Evolutionary conservation across 2,329 filamentous ascomycete species (phyloP).

Genomic region (Cladorrhinum sp.): DNA sequence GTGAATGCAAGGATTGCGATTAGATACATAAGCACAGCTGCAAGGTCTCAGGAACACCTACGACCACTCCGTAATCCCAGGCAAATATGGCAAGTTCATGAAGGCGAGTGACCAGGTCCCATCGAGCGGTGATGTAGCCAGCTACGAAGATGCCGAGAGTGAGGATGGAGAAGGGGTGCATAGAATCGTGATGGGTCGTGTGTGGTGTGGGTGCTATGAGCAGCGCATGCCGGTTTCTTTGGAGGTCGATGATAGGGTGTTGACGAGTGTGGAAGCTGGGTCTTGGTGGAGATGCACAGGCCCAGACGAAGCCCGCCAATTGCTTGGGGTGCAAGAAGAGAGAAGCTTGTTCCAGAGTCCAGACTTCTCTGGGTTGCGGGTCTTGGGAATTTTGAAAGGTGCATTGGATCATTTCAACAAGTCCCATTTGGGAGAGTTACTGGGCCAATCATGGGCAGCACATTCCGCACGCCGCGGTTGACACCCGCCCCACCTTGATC

Average conservation of each 20-base stretch:
- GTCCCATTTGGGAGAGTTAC: background rate
- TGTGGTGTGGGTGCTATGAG: conserved; percentile 28
- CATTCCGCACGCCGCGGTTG: background rate
- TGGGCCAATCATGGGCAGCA: background rate
- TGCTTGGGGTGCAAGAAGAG: background rate
- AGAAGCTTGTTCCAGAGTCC: conserved; percentile 9
- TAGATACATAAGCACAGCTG: background rate
- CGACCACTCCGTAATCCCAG: conserved; percentile 97
- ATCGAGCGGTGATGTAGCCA: conserved; percentile 98
- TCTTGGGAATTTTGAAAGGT: conserved; percentile 1
- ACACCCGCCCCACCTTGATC: background rate
- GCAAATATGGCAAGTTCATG: conserved; percentile 98
- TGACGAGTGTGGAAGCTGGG: background rate
- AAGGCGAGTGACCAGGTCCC: conserved; percentile 93
- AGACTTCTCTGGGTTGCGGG: background rate
- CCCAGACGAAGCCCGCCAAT: conserved; percentile 7
- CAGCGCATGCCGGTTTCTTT: conserved; percentile 43
- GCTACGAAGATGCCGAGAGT: conserved; percentile 98
- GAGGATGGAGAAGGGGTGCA: conserved; percentile 97
- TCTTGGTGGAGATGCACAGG: conserved; percentile 3
- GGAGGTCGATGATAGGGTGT: background rate
- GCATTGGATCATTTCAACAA: conserved; percentile 8
- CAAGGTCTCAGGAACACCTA: conserved; percentile 45
- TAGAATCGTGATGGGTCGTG: conserved; percentile 52
- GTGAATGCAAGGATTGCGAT: conserved; percentile 9